Base-by-base conservation (phyloP, 2,329 filamentous ascomycete species). In the Lasiodiplodia hormozganensis region DNA sequence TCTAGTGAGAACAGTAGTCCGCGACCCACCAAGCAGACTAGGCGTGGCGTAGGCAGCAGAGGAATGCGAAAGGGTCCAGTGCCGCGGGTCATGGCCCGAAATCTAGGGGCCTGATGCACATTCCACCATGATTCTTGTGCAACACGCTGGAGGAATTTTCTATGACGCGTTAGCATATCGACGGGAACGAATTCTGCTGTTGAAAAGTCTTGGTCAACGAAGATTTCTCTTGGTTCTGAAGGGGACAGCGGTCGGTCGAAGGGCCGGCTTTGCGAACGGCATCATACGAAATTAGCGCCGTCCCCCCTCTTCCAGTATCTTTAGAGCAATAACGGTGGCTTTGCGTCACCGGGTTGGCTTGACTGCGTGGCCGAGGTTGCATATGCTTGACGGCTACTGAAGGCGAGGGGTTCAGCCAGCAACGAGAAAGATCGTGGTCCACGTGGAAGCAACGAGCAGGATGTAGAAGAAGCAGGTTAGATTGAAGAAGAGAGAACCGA, bases 51-150 rank as follows among this genome's bases (percentile, higher is more conserved):
- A 36, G 47, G 21, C 47, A 52, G 12, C n/a, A 49, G 8, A 31
- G 66, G 66, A 54, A 68, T 68, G 56, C n/a, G 25, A 54, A 62
- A 34, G 56, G 49, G 36, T 18, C 56, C 56, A 49, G 56, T 25
- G 23, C 57, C 56, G 23, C 43, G 66, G 57, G 25, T 23, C 34
- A 54, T 65, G 47, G 7, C 36, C 60, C 43, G 18, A 34, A 47
- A 2, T 49, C 8, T 12, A 51, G 49, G 23, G 25, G 14, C 43
- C 25, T 47, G 14, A 31, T 51, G 14, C 12, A 53, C 47, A 64
- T 64, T 40, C 60, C 60, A n/a, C 8, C 6, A 31, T 16, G 38
- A 38, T 18, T 51, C 7, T 64, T 51, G 11, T 53, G 11, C 31
- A 25, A 40, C 60, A 12, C 18, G 31, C 40, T 62, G 31, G 47